phyloP scores from a whole-genome alignment of 2,329 filamentous ascomycete genomes.

The Pezicula carpinea region DNA sequence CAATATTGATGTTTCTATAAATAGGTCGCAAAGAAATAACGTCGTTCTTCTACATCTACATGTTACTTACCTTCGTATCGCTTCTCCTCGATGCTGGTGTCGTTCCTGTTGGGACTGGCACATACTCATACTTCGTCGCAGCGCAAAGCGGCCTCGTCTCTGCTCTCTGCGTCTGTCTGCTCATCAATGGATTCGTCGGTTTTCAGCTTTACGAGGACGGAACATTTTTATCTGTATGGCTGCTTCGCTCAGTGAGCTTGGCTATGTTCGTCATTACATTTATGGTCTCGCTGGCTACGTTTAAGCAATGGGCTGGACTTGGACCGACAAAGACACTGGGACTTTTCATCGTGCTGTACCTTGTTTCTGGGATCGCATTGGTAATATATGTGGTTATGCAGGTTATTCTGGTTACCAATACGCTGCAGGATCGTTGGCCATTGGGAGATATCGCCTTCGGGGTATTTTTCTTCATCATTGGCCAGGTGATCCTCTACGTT shows the following conservation, averaged over 20 bases:
- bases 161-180: constrained; percentile 78
- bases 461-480: constrained; percentile 83
- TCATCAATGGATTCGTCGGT: constrained; percentile 97
- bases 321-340: constrained; percentile 81
- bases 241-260: constrained; percentile 73
- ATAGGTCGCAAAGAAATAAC: constrained; percentile 64
- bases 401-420: constrained; percentile 80
- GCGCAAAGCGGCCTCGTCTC: constrained; percentile 81
- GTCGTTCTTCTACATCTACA: constrained; percentile 96
- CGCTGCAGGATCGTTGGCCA: constrained; percentile 92
- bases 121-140: constrained; percentile 89
- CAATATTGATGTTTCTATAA: constrained; percentile 12
- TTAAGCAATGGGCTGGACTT: constrained; percentile 85
- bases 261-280: constrained; percentile 84
- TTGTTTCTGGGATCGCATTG: constrained; percentile 83
- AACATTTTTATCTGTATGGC: constrained; percentile 88
- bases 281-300: constrained; percentile 83
- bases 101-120: constrained; percentile 71
- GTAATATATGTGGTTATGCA: constrained; percentile 85
- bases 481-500: constrained; percentile 89
- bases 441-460: constrained; percentile 88
- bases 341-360: constrained; percentile 85
- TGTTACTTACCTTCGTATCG: constrained; percentile 82
- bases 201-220: constrained; percentile 99
- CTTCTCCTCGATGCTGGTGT: constrained; percentile 91